Conservation (phyloP, 768 basidiomycete genomes). For the Trametes villosa region DNA sequence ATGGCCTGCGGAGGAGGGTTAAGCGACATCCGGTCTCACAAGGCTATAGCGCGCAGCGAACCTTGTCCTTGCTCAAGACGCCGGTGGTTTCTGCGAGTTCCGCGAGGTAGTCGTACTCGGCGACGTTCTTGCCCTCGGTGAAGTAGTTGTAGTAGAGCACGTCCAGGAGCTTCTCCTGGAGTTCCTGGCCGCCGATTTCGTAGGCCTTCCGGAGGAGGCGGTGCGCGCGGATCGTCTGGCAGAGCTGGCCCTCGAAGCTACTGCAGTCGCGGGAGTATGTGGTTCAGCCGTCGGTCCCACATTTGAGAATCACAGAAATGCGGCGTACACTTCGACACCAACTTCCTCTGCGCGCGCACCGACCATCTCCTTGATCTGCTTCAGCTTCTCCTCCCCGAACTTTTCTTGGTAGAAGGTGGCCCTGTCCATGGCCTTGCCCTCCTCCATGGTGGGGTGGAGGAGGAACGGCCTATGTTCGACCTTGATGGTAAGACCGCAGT, state of each 20-base stretch:
- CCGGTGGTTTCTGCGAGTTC: conserved; percentile 57
- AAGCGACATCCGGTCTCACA: conserved; percentile 19
- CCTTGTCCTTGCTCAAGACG: conserved; percentile 65
- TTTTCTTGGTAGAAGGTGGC: conserved; percentile 36
- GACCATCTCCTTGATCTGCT: conserved; percentile 38
- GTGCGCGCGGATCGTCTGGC: conserved; percentile 72
- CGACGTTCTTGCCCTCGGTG: conserved; percentile 66
- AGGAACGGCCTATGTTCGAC: conserved; percentile 53
- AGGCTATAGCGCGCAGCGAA: conserved; percentile 36
- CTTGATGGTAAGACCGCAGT: conserved; percentile 39
- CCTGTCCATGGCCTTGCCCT: conserved; percentile 34
- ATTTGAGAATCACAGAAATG: no score
- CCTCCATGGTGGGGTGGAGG: conserved; percentile 44
- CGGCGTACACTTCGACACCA: conserved; percentile 49
- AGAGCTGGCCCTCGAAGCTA: conserved; percentile 60
- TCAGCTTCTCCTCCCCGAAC: conserved; percentile 45
- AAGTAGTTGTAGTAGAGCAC: conserved; percentile 70
- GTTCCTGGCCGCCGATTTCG: conserved; percentile 58
- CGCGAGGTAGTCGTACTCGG: conserved; percentile 60
- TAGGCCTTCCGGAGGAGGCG: conserved; percentile 73
- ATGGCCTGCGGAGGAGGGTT: conserved; percentile 51
- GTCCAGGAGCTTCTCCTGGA: conserved; percentile 61
- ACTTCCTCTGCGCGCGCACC: conserved; percentile 40
- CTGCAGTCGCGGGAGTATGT: conserved; percentile 39
- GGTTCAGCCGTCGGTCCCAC: background rate